Evolutionary conservation across 73 alveolate genomes (phyloP), one percentile per base, ranked within the genome.

Genomic region (Effrenium voratum): DNA sequence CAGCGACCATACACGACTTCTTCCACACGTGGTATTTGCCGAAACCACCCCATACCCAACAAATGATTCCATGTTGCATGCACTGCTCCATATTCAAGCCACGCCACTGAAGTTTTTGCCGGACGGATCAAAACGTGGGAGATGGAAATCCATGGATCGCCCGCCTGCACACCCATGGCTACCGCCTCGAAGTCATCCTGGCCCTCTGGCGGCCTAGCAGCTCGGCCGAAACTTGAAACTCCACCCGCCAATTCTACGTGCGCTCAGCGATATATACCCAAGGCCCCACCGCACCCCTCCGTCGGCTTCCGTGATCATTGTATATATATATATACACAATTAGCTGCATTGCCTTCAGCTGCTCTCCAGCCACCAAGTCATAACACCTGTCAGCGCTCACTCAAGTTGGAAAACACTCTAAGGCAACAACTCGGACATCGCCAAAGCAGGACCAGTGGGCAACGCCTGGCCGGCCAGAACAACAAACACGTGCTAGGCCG

Each of bases 171-270:
- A 40, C 97, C 97, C 43, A 90, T 40, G n/a, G 97, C 97, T 40
- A 90, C 97, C 24, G 97, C 97, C 88, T 90, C 97, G 44, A 90
- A 90, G 88, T 90, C 97, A 34, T 90, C 97, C 92, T 82, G 52
- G n/a, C 8, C 26, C 63, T 52, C 19, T 19, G 63, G 60, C 50
- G 24, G 50, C 34, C 45, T 19, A 49, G 34, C n/a, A 26, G 40
- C n/a, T 10, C 40, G 40, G 16, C 41, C 34, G 30, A 66, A 16
- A 66, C 79, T 12, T 19, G 30, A 24, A 30, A 10, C 79, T 24
- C 40, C 15, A 24, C 43, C 36, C 8, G 8, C 40, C 8, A 15
- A 36, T 36, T 15, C 77, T 10, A 8, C 34, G 0, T 66, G 44
- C 30, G 15, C 40, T 30, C 79, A 24, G 34, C 40, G 8, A 24